Base-by-base conservation (phyloP, 1,284 basidiomycete genomes). In the Xerocomus amazonicus region DNA sequence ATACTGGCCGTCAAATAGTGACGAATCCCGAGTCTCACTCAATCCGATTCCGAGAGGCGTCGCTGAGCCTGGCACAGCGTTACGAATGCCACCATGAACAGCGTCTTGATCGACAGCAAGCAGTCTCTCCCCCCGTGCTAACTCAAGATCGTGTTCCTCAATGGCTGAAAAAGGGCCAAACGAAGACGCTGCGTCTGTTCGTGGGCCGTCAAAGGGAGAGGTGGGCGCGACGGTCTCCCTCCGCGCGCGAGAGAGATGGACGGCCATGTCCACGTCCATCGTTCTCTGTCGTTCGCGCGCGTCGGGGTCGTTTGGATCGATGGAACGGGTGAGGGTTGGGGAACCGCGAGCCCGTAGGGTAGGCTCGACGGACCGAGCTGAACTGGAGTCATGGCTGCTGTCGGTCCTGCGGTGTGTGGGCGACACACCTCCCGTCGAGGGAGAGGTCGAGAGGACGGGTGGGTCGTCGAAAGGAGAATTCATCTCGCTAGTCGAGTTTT, bases 201-300 rank as follows among this genome's bases (percentile, higher is more conserved):
- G 50, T 9, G 58, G 45, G 28, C 39, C 50, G 17, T 65, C 62
- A 37, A 60, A 62, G 17, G 63, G 65, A 8, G 71, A 61, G 33
- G 72, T 63, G 17, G 63, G 38, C 1, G 72, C 68, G n/a, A 82
- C 60, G 3, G 86, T 87, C 47, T 82, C 81, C 55, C 84, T 76
- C 26, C 88, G 77, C 0, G 87, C 87, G 32, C 81, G 76, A 28
- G 87, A 88, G 40, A 92, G 79, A 47, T 91, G 87, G 63, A 89
- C 78, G 41, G 90, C 89, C 79, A 90, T 88, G 60, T 91, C 88
- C 0, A 84, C 89, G 57, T 91, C 89, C 81, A 92, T 85, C 1
- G 85, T 80, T n/a, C 87, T 77, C 69, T 92, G 89, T 14, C 89
- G 79, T 63, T 92, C 89, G 44, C 80, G 74, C 19, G 77, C 80